A percentile compares a stretch with the other conserved stretches of the same genome.
Conservation (phyloP, 2,329 filamentous ascomycete species). For the Fusarium musae region DNA sequence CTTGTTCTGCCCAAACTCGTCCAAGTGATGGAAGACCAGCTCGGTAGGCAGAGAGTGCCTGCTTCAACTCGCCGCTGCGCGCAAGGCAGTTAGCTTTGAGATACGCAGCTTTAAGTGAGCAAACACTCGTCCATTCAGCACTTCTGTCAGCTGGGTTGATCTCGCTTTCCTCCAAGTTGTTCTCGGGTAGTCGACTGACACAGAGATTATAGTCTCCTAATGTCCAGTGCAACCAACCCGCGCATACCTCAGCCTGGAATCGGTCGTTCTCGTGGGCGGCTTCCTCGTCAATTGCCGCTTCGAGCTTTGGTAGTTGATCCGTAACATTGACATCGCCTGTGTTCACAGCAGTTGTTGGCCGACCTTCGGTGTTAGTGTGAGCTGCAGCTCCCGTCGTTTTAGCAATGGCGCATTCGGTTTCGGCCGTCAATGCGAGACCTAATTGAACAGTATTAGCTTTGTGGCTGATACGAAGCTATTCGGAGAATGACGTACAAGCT, state of each 20-base stretch:
- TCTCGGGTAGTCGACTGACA: constrained; percentile 68
- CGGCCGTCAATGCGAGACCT: constrained; percentile 78
- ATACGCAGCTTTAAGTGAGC: constrained; percentile 81
- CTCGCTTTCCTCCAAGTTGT: constrained; percentile 64
- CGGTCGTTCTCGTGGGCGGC: constrained; percentile 64
- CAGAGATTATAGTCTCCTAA: constrained; percentile 73
- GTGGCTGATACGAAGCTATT: background rate
- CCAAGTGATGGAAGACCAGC: constrained; percentile 73
- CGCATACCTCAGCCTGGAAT: constrained; percentile 84
- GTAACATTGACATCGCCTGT: constrained; percentile 58
- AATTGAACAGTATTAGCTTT: constrained; percentile 24
- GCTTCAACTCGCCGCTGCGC: constrained; percentile 59
- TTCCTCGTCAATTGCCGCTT: constrained; percentile 69
- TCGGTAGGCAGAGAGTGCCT: constrained; percentile 74
- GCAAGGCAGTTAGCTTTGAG: constrained; percentile 75
- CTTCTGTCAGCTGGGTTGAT: constrained; percentile 64
- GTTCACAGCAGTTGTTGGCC: constrained; percentile 56
- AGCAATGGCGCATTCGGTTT: constrained; percentile 73
- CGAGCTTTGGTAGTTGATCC: constrained; percentile 61
- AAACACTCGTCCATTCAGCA: constrained; percentile 84
- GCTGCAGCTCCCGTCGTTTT: constrained; percentile 56
- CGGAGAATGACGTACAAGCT: constrained; percentile 71
- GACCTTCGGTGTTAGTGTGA: constrained; percentile 40
- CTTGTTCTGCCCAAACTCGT: constrained; percentile 60
- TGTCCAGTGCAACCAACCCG: constrained; percentile 87